A percentile compares a stretch with the other conserved stretches of the same genome.
Conservation (phyloP, 2,329 filamentous ascomycete genomes). For the Aplosporella prunicola region DNA sequence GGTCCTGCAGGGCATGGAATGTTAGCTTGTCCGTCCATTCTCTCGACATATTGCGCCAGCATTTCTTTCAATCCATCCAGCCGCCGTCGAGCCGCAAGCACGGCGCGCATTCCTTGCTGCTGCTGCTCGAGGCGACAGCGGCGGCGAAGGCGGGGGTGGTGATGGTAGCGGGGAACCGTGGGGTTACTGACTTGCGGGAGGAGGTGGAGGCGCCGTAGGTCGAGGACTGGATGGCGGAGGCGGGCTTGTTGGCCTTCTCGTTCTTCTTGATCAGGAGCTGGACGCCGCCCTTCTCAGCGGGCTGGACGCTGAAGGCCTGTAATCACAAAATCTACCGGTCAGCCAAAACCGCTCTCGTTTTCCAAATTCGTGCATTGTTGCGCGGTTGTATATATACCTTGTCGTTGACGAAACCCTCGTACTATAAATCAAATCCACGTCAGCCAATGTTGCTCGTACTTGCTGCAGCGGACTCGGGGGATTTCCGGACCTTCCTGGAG, state of each 20-base stretch:
- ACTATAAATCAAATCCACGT: slow-evolving; percentile 40
- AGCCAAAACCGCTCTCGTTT: not conserved
- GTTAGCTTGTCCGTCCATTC: slow-evolving; percentile 1
- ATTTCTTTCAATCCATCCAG: not conserved
- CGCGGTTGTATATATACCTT: slow-evolving; percentile 53
- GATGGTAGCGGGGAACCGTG: not conserved
- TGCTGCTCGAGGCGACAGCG: too few species aligned
- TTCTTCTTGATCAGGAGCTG: slow-evolving; percentile 78
- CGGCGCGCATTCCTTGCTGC: not conserved
- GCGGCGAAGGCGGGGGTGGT: too few species aligned
- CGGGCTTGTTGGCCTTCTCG: slow-evolving; percentile 63
- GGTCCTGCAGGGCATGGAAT: slow-evolving; percentile 47
- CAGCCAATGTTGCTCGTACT: slow-evolving; percentile 15
- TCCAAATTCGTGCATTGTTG: slow-evolving; percentile 6
- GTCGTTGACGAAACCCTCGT: slow-evolving; percentile 86
- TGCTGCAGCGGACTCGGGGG: not conserved
- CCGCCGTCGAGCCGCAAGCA: too few species aligned
- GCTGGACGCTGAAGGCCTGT: slow-evolving; percentile 72
- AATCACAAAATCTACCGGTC: slow-evolving; percentile 1
- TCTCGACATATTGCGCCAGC: not conserved
- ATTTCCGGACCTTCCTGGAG: slow-evolving; percentile 65
- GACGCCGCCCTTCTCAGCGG: slow-evolving; percentile 70
- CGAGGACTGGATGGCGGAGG: slow-evolving; percentile 52
- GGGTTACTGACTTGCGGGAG: slow-evolving; percentile 62
- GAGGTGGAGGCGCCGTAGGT: slow-evolving; percentile 64